phyloP scores from a whole-genome alignment of 768 basidiomycete species.

The Leccinum ochraceum region DNA sequence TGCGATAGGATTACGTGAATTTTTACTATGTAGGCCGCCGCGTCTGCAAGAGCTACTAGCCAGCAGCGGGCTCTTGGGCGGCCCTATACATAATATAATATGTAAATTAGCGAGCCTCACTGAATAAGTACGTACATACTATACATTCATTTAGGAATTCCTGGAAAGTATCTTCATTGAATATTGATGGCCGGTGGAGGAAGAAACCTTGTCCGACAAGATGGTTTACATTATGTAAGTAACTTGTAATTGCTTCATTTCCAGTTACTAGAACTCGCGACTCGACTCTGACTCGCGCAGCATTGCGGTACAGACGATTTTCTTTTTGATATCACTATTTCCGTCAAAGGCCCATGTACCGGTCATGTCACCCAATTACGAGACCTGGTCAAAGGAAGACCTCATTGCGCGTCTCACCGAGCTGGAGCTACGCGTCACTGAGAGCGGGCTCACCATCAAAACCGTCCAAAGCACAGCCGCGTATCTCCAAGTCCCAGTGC shows the following conservation, averaged over 20 bases:
- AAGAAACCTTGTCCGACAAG: background rate
- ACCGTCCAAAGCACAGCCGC: constrained; percentile 11
- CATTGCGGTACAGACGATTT: constrained; percentile 35
- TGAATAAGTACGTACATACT: no score
- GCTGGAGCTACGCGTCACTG: constrained; percentile 46
- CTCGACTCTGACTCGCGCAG: constrained; percentile 8
- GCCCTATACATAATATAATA: no score
- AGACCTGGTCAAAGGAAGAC: constrained; percentile 63
- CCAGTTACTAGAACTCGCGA: background rate
- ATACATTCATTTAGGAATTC: no score
- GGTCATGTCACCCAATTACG: constrained; percentile 46
- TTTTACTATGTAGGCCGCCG: no score
- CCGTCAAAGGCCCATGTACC: constrained; percentile 31
- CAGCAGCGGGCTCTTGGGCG: no score
- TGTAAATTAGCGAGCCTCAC: no score
- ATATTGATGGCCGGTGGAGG: background rate
- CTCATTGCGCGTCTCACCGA: constrained; percentile 64
- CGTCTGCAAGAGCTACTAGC: no score
- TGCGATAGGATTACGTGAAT: no score
- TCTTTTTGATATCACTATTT: constrained; percentile 36
- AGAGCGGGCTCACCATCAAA: constrained; percentile 13
- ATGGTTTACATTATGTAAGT: background rate
- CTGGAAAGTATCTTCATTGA: no score
- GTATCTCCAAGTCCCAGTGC: constrained; percentile 13
- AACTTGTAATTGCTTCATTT: background rate